Evolutionary conservation across 306 rosid species (phyloP).

Genomic region (Cucurbita maxima): DNA sequence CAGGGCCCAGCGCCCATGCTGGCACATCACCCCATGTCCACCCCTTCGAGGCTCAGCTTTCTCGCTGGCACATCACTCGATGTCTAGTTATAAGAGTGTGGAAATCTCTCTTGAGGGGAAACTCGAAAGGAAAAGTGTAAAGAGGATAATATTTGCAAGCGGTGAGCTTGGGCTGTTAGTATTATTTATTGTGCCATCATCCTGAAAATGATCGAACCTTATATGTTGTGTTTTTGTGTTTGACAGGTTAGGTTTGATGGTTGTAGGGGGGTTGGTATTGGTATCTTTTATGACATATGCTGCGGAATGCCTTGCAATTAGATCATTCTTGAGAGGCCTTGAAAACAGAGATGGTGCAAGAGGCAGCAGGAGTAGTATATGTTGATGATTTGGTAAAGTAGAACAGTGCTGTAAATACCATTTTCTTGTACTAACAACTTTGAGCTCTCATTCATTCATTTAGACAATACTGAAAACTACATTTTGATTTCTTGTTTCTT

Average conservation of each 20-base stretch:
- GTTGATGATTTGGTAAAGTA: slow-evolving; percentile 24
- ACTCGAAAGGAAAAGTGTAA: too few species aligned
- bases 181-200: not conserved
- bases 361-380: slow-evolving; percentile 29
- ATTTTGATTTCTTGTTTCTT: not conserved
- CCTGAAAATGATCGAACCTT: not conserved
- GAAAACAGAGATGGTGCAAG: slow-evolving; percentile 47
- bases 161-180: not conserved
- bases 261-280: slow-evolving; percentile 63
- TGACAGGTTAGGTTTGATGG: slow-evolving; percentile 87
- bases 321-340: slow-evolving; percentile 65
- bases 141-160: too few species aligned
- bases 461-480: not conserved
- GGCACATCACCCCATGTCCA: too few species aligned
- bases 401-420: not conserved
- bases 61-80: too few species aligned
- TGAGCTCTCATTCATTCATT: not conserved
- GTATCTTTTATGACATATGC: slow-evolving; percentile 96
- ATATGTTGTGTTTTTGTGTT: not conserved
- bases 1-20: too few species aligned
- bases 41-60: too few species aligned
- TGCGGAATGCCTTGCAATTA: slow-evolving; percentile 71
- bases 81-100: too few species aligned
- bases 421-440: slow-evolving; percentile 1
- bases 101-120: too few species aligned